Percentiles rank a stretch among this genome's conserved stretches.
phyloP scores from a whole-genome alignment of 148 eudicot genomes.

The Oxyria digyna region DNA sequence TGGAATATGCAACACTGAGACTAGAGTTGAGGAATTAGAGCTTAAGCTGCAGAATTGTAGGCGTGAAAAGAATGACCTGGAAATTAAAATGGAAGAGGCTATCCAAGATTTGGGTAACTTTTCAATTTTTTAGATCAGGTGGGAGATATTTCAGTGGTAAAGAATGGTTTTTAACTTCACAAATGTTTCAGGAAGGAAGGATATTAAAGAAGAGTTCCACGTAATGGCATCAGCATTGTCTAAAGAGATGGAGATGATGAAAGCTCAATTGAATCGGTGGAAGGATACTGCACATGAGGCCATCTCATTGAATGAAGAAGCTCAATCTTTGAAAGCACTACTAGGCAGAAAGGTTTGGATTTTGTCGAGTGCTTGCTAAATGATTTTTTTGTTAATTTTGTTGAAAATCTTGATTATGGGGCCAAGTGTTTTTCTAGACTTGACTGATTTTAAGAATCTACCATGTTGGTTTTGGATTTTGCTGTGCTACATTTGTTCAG shows the following conservation, averaged over 20 bases:
- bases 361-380: neutral
- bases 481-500: neutral
- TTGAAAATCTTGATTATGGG: neutral
- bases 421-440: neutral
- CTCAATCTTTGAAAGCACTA: conserved; percentile 43
- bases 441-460: neutral
- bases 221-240: conserved; percentile 82
- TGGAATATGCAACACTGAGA: too few species aligned
- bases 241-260: conserved; percentile 86
- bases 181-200: conserved; percentile 63
- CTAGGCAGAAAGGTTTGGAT: conserved; percentile 49
- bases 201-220: conserved; percentile 75
- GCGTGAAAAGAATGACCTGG: too few species aligned
- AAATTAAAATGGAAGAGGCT: too few species aligned
- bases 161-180: neutral
- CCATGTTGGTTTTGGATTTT: neutral
- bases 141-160: neutral
- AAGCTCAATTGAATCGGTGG: conserved; percentile 82
- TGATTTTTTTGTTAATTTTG: neutral
- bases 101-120: conserved; percentile 78
- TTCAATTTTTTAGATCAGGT: neutral
- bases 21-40: too few species aligned
- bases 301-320: conserved; percentile 51
- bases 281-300: conserved; percentile 75
- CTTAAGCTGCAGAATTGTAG: too few species aligned